These are phyloP conservation scores for Dichotomopilus funicola DNA, from an alignment of 2,329 filamentous ascomycete species.

Conservation along the genomic window DNA sequence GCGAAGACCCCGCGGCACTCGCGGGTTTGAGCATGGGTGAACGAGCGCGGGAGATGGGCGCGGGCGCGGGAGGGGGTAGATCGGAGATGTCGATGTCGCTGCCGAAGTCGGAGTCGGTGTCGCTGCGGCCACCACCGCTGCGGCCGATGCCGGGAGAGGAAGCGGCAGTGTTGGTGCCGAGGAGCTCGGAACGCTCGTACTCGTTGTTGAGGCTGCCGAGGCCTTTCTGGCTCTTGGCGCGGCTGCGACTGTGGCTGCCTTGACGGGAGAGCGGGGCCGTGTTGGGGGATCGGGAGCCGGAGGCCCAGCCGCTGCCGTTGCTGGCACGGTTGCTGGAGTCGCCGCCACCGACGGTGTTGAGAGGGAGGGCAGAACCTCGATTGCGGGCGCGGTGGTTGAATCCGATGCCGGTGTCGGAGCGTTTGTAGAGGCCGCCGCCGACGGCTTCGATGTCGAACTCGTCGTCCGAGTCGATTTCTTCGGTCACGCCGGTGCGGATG, in stretches of 20 bases:
- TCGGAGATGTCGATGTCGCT: slow-evolving; percentile 62
- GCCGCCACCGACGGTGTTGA: slow-evolving; percentile 43
- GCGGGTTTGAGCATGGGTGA: slow-evolving; percentile 33
- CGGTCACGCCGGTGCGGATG: slow-evolving; percentile 93
- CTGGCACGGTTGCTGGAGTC: slow-evolving; percentile 8
- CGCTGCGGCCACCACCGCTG: slow-evolving; percentile 24
- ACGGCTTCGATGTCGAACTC: slow-evolving; percentile 93
- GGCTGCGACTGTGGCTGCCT: slow-evolving; percentile 41
- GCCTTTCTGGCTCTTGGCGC: slow-evolving; percentile 39
- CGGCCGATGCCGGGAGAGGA: too few relatives aligned
- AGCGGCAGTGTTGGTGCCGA: slow-evolving; percentile 37
- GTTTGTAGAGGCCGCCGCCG: slow-evolving; percentile 71
- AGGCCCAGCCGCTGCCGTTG: slow-evolving; percentile 41
- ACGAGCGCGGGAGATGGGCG: slow-evolving; percentile 36
- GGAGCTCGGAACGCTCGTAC: slow-evolving; percentile 50
- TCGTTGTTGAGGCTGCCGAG: slow-evolving; percentile 36
- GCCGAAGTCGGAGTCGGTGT: slow-evolving; percentile 53
- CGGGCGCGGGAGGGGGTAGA: slow-evolving; percentile 57
- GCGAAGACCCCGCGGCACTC: slow-evolving; percentile 19
- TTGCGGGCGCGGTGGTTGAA: slow-evolving; percentile 57
- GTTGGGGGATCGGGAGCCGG: slow-evolving; percentile 46
- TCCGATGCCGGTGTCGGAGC: slow-evolving; percentile 68
- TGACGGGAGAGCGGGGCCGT: slow-evolving; percentile 30
- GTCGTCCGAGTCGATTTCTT: slow-evolving; percentile 95
- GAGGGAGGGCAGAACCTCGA: slow-evolving; percentile 52